These are phyloP conservation scores for Phlebopus sp. DNA, from an alignment of 1,284 basidiomycete genomes.

Conservation along the genomic window DNA sequence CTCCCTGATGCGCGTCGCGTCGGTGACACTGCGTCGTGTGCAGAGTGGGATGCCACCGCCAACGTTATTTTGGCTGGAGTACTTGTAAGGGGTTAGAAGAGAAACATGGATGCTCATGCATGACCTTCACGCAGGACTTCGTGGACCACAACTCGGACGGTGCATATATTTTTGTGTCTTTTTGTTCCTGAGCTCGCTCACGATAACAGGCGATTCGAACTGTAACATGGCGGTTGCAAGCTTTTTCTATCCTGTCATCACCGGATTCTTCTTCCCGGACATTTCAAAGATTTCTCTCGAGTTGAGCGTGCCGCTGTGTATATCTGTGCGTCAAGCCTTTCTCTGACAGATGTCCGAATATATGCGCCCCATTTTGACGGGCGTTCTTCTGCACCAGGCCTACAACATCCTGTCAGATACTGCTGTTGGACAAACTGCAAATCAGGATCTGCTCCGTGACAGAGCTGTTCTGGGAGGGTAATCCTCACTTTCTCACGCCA, in stretches of 20 bases:
- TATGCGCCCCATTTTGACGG: constrained; percentile 24
- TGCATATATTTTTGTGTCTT: constrained; percentile 8
- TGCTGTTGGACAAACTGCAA: constrained; percentile 22
- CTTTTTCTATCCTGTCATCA: constrained; percentile 26
- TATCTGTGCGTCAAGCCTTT: constrained; percentile 21
- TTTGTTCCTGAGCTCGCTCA: background rate
- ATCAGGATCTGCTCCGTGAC: constrained; percentile 34
- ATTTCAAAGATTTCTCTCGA: constrained; percentile 4
- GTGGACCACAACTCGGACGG: constrained; percentile 23
- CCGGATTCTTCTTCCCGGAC: constrained; percentile 32
- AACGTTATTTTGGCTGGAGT: constrained; percentile 42
- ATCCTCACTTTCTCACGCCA: constrained; percentile 2
- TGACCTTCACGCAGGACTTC: constrained; percentile 27
- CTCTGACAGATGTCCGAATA: constrained; percentile 20
- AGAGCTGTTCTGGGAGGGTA: constrained; percentile 38
- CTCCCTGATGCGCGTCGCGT: constrained; percentile 17
- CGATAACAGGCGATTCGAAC: constrained; percentile 12
- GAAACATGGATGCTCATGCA: constrained; percentile 6
- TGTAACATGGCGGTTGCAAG: constrained; percentile 20
- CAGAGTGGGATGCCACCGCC: constrained; percentile 38
- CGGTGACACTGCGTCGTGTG: constrained; percentile 14
- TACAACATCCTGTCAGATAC: constrained; percentile 35
- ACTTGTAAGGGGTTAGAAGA: constrained; percentile 30
- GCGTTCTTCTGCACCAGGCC: constrained; percentile 26
- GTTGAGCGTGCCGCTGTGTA: constrained; percentile 19